Percentiles rank a stretch among this genome's conserved stretches.
Conservation (phyloP, 2,329 filamentous ascomycete genomes). For the Aspergillus sp. region DNA sequence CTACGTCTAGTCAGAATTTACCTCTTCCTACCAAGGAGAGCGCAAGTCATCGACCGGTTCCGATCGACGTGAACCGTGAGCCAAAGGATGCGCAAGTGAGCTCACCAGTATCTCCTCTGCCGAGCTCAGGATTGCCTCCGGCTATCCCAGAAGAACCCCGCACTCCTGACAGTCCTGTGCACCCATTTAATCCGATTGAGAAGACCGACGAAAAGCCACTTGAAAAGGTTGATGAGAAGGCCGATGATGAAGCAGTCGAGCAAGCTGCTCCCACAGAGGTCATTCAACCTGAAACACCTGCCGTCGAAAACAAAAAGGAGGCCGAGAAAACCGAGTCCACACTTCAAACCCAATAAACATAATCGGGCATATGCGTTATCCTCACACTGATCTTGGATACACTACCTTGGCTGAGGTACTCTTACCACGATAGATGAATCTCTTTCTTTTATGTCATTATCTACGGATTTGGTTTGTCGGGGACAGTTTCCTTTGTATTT, state of each 20-base stretch:
- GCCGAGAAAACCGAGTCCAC: not conserved
- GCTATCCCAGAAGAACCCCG: constrained; percentile 41
- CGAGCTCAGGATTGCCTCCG: constrained; percentile 36
- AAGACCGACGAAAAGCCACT: not conserved
- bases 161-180: constrained; percentile 31
- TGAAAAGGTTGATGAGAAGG: not conserved
- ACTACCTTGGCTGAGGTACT: not conserved
- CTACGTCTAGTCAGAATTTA: constrained; percentile 39
- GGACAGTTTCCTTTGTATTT: constrained; percentile 13
- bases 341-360: constrained; percentile 7
- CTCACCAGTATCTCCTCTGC: constrained; percentile 36
- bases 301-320: not conserved
- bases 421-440: constrained; percentile 8
- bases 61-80: constrained; percentile 32
- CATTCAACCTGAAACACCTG: not conserved
- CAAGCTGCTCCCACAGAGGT: not conserved
- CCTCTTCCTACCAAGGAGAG: constrained; percentile 35
- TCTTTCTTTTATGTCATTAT: constrained; percentile 13
- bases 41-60: constrained; percentile 25
- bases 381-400: constrained; percentile 3
- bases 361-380: not conserved
- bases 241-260: not conserved
- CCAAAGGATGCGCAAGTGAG: constrained; percentile 28
- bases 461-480: constrained; percentile 9
- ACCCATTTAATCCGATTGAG: not conserved